Percentiles rank a stretch among this genome's conserved stretches.
These are phyloP conservation scores for Barnettozyma hawaiiensis DNA, from an alignment of 1,139 yeast species.

Conservation along the genomic window DNA sequence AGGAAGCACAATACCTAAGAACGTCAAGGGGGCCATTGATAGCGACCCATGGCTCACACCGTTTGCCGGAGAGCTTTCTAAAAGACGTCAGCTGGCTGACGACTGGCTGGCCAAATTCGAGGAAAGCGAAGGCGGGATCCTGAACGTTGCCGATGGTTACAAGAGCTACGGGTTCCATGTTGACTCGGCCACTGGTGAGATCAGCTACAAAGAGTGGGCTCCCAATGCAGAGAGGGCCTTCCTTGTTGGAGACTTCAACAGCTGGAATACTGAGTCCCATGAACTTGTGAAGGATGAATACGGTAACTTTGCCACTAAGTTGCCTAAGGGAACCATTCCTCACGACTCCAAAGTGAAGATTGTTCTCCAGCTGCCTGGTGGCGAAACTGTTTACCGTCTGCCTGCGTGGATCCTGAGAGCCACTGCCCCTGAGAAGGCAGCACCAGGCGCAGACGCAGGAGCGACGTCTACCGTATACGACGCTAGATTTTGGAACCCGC, in stretches of 20 bases:
- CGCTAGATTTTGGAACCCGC: constrained; percentile 91
- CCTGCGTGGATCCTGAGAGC: constrained; percentile 91
- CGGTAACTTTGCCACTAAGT: constrained; percentile 62
- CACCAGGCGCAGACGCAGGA: no score
- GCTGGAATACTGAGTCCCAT: constrained; percentile 64
- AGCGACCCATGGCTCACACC: constrained; percentile 90
- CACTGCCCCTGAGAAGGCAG: constrained; percentile 58
- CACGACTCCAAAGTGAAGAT: constrained; percentile 81
- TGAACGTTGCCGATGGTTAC: constrained; percentile 45
- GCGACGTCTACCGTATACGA: constrained; percentile 55
- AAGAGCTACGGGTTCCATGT: constrained; percentile 73
- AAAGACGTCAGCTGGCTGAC: constrained; percentile 50
- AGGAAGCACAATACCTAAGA: constrained; percentile 12
- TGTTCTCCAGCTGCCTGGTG: constrained; percentile 57
- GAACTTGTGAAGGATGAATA: constrained; percentile 50
- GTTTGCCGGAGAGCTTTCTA: constrained; percentile 52
- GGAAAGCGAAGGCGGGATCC: constrained; percentile 34
- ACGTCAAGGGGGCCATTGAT: constrained; percentile 53
- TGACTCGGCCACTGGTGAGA: constrained; percentile 42
- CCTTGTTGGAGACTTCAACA: constrained; percentile 84
- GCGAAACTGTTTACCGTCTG: constrained; percentile 68
- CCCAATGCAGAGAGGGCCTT: constrained; percentile 77
- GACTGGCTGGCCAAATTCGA: constrained; percentile 50
- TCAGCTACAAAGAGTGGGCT: constrained; percentile 75
- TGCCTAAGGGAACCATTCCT: constrained; percentile 53